Base-by-base conservation (phyloP, 352 stramenopile species). In the Globisporangium camurandrum region DNA sequence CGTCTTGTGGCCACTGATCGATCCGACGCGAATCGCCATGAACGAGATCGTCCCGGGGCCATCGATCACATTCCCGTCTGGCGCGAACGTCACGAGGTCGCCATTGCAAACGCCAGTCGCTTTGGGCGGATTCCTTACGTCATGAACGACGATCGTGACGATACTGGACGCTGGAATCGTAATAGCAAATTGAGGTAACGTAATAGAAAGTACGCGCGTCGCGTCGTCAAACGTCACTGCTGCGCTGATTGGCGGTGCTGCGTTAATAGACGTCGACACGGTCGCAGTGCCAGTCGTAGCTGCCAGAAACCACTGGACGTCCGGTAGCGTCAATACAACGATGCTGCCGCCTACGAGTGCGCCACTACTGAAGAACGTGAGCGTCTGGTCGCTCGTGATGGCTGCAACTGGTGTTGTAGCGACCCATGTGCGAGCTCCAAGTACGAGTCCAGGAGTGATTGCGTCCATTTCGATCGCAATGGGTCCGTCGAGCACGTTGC, bases 101-200 rank as follows among this genome's bases (percentile, higher is more conserved):
- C 68, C 71, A 20, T 67, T 64, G 31, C 71, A 75, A 1, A 71
- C 54, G 11, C 59, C 64, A 2, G 59, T 79, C 37, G 81, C 74
- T 42, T 80, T 81, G 2, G 76, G 76, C 16, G 73, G 73, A 44
- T 75, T 88, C 22, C 41, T 62, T 5, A 86, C 63, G 0, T 55
- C 38, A 38, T 56, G 55, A 23, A 86, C 56, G 4, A 53, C 28
- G 6, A 88, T 14, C 1, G 31, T 58, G 7, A 86, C 47, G 8
- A 56, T 23, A 12, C 61, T 54, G 27, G 74, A 66, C 1, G 67
- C 55, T 12, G 57, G 16, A 19, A 86, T 69, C 5, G 30, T 40
- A 3, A 33, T 50, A 4, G 56, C 42, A n/a, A n/a, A n/a, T n/a
- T n/a, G n/a, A n/a, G n/a, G n/a, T n/a, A n/a, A n/a, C n/a, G n/a